Conservation (phyloP, 306 rosid genomes). For the Arachis hypogaea region DNA sequence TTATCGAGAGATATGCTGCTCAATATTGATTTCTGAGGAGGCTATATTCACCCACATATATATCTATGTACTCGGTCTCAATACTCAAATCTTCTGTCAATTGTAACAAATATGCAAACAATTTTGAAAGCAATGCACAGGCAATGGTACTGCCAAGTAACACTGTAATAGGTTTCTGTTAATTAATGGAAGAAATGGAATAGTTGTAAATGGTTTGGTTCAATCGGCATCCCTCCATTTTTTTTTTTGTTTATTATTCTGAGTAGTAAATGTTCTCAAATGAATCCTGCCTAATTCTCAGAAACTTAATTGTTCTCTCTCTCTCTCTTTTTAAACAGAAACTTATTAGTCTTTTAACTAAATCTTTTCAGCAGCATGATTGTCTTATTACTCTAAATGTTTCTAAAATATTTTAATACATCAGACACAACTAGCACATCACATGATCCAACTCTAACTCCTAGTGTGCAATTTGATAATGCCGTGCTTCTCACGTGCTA, state of each 20-base stretch:
- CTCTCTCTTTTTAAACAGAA: too few species aligned
- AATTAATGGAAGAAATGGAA: not conserved
- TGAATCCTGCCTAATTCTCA: too few species aligned
- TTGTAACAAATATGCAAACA: slow-evolving; percentile 15
- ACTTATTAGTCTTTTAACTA: too few species aligned
- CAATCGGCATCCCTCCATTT: not conserved
- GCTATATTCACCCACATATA: slow-evolving; percentile 6
- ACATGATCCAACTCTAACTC: slow-evolving; percentile 25
- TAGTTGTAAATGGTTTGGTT: slow-evolving; percentile 47
- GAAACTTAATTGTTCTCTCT: too few species aligned
- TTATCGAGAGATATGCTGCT: slow-evolving; percentile 28
- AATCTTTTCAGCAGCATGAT: too few species aligned
- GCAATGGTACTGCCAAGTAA: slow-evolving; percentile 33
- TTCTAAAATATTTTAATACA: too few species aligned
- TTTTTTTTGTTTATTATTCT: not conserved
- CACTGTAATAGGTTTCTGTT: not conserved
- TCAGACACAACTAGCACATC: not conserved
- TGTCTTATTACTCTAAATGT: too few species aligned
- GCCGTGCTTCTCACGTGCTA: slow-evolving; percentile 24
- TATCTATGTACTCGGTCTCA: slow-evolving; percentile 5
- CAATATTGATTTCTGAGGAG: slow-evolving; percentile 4
- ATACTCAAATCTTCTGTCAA: slow-evolving; percentile 18
- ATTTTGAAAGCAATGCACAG: slow-evolving; percentile 30
- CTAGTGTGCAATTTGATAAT: not conserved
- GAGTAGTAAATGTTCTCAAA: not conserved